A percentile compares a stretch with the other conserved stretches of the same genome.
These are phyloP conservation scores for Leccinum olivaceopallidum DNA, from an alignment of 768 basidiomycete genomes.

Conservation along the genomic window DNA sequence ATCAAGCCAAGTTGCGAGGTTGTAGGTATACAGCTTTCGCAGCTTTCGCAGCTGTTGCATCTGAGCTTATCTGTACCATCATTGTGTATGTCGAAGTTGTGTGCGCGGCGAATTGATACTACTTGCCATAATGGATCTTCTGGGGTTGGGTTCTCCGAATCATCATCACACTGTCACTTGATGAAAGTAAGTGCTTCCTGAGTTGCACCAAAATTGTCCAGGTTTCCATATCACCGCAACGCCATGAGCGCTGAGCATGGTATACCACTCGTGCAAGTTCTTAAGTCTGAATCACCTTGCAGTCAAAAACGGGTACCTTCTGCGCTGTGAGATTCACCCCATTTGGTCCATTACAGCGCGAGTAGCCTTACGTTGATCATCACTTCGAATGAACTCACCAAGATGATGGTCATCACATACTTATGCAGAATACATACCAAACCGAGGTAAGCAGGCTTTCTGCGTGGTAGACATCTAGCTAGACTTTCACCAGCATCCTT, in stretches of 20 bases:
- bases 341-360: slow-evolving; percentile 35
- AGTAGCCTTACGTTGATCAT: slow-evolving; percentile 10
- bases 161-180: neutral
- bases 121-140: neutral
- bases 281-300: slow-evolving; percentile 18
- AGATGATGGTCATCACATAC: too few relatives aligned
- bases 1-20: neutral
- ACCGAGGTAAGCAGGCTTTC: too few relatives aligned
- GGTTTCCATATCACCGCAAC: neutral
- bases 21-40: neutral
- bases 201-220: neutral
- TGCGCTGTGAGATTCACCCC: slow-evolving; percentile 39
- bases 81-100: neutral
- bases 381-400: neutral
- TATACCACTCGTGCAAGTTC: slow-evolving; percentile 21
- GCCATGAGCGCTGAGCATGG: neutral
- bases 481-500: slow-evolving; percentile 54
- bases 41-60: neutral
- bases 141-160: too few relatives aligned
- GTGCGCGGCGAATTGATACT: neutral
- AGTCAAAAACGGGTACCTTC: slow-evolving; percentile 8
- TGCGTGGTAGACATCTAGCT: slow-evolving; percentile 42
- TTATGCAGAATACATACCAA: too few relatives aligned
- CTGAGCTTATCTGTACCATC: neutral
- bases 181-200: neutral